Percentiles rank a stretch among this genome's conserved stretches.
These are phyloP conservation scores for Nematodospora anomalae DNA, from an alignment of 1,139 yeast genomes.

Conservation along the genomic window DNA sequence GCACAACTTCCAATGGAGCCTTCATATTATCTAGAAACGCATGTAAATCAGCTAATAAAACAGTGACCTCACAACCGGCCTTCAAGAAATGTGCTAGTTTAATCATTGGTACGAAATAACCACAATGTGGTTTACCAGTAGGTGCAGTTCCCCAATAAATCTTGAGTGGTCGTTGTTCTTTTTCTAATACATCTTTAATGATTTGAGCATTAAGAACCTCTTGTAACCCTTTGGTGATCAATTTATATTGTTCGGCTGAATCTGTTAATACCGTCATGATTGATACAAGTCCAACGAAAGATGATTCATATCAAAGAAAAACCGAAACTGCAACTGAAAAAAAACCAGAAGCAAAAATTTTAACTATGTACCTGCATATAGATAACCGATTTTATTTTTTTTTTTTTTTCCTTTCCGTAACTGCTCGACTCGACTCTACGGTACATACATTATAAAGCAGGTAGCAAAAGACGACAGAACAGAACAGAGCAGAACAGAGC, in stretches of 20 bases:
- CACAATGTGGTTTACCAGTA: slow-evolving; percentile 98
- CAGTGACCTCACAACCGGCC: slow-evolving; percentile 95
- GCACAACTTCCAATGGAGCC: slow-evolving; percentile 92
- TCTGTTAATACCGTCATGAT: slow-evolving; percentile 9
- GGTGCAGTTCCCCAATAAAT: slow-evolving; percentile 87
- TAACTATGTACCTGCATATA: background rate
- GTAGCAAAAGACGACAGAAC: too few relatives aligned
- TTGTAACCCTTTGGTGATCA: slow-evolving; percentile 84
- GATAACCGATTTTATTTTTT: too few relatives aligned
- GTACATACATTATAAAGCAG: too few relatives aligned
- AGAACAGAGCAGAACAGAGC: too few relatives aligned
- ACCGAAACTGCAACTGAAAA: too few relatives aligned
- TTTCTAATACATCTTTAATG: slow-evolving; percentile 79
- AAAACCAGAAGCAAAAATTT: too few relatives aligned
- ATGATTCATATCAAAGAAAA: slow-evolving; percentile 1
- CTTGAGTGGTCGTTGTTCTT: slow-evolving; percentile 76
- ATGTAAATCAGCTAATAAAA: slow-evolving; percentile 93
- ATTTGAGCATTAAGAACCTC: slow-evolving; percentile 89
- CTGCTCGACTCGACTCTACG: too few relatives aligned
- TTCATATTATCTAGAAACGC: slow-evolving; percentile 98
- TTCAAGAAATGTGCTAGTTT: slow-evolving; percentile 91
- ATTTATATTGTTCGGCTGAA: slow-evolving; percentile 68
- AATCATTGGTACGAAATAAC: slow-evolving; percentile 97
- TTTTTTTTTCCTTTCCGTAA: too few relatives aligned
- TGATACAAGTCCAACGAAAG: background rate